phyloP scores from a whole-genome alignment of 2,329 filamentous ascomycete species.

The Dendryphion nanum region DNA sequence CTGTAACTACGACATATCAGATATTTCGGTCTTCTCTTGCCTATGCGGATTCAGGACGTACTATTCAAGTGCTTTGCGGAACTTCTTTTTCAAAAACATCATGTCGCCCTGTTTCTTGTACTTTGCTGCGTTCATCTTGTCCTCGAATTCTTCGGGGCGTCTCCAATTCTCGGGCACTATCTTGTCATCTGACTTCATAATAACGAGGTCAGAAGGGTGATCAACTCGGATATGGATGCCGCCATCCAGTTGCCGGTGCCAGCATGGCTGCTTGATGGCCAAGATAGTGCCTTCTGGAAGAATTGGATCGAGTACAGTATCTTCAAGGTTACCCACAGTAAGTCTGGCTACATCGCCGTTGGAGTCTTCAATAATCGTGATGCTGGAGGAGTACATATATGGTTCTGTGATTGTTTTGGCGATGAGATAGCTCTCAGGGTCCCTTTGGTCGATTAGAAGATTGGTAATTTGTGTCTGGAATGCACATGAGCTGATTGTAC shows the following conservation, averaged over 20 bases:
- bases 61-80: conserved; percentile 18
- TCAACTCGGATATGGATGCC: conserved; percentile 21
- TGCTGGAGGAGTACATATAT: conserved; percentile 20
- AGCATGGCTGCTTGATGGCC: conserved; percentile 21
- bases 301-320: conserved; percentile 19
- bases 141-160: conserved; percentile 1
- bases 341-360: conserved; percentile 15
- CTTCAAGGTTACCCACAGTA: conserved; percentile 23
- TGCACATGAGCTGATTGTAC: no score
- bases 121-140: conserved; percentile 2
- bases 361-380: conserved; percentile 20
- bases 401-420: conserved; percentile 17
- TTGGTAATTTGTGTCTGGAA: no score
- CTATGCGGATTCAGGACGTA: conserved; percentile 7
- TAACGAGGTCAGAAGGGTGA: conserved; percentile 21
- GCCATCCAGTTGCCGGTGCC: conserved; percentile 11
- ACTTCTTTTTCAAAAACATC: conserved; percentile 24
- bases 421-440: conserved; percentile 8
- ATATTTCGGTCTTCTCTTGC: background rate
- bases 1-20: conserved; percentile 14
- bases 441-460: conserved; percentile 7
- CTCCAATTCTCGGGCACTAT: conserved; percentile 11
- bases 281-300: conserved; percentile 11
- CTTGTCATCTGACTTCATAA: conserved; percentile 8
- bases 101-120: conserved; percentile 26